A percentile compares a stretch with the other conserved stretches of the same genome.
phyloP scores from a whole-genome alignment of 129 eudicot species.

The Cynara cardunculus region DNA sequence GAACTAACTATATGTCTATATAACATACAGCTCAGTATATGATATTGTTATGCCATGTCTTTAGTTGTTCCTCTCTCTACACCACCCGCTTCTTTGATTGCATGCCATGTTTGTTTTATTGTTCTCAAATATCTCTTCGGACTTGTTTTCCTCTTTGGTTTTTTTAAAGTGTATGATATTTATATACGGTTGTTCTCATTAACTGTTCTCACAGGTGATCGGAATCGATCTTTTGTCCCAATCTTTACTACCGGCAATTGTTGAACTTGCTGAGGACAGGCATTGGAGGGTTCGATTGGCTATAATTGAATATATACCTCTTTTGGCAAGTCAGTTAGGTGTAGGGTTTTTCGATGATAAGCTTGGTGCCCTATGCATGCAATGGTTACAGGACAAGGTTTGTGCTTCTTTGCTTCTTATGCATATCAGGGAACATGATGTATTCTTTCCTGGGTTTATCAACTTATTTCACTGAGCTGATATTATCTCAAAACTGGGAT shows the following conservation, averaged over 20 bases:
- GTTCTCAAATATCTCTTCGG: neutral
- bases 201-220: conserved; percentile 60
- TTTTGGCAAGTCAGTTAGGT: conserved; percentile 96
- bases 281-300: conserved; percentile 99
- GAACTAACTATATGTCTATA: too few relatives aligned
- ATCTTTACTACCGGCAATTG: conserved; percentile 92
- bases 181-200: neutral
- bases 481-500: neutral
- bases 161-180: neutral
- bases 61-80: neutral
- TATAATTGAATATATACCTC: conserved; percentile 92
- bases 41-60: neutral
- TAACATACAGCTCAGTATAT: neutral
- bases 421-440: neutral
- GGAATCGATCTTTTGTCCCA: conserved; percentile 95
- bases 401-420: neutral
- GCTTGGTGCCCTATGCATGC: conserved; percentile 98
- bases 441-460: neutral
- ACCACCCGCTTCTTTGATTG: neutral
- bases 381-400: conserved; percentile 99
- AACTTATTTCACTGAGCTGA: neutral
- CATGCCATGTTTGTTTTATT: neutral
- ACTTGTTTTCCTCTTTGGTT: neutral
- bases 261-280: conserved; percentile 98
- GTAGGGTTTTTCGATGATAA: conserved; percentile 98